phyloP scores from a whole-genome alignment of 2,329 filamentous ascomycete genomes.

The Colletotrichum sp. region DNA sequence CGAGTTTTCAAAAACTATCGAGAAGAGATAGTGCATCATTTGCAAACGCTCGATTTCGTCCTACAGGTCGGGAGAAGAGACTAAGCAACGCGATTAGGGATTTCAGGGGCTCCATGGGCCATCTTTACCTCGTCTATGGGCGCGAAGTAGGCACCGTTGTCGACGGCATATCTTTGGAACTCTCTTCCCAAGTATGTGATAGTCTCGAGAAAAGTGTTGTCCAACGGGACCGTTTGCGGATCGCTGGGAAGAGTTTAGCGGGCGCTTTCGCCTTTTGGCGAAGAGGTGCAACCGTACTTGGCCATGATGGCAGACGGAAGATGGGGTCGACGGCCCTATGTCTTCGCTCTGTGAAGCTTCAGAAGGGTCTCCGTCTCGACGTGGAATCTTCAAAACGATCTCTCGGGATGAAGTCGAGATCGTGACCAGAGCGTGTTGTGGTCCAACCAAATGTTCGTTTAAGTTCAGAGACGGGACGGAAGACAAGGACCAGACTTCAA shows the following conservation, averaged over 20 bases:
- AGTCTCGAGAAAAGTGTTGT: conserved; percentile 63
- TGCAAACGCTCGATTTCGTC: conserved; percentile 71
- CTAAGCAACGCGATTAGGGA: not conserved
- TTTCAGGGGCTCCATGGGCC: not conserved
- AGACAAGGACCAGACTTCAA: not conserved
- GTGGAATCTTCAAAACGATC: not conserved
- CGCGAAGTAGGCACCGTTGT: conserved; percentile 68
- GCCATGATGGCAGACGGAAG: conserved; percentile 9
- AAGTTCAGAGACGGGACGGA: not conserved
- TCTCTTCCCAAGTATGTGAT: conserved; percentile 65
- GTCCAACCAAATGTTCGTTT: not conserved
- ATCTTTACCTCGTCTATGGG: conserved; percentile 72
- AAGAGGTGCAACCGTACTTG: conserved; percentile 10
- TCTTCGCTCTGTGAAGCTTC: not conserved
- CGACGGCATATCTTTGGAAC: conserved; percentile 71
- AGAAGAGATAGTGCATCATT: conserved; percentile 67
- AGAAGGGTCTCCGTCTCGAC: not conserved
- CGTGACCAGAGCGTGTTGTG: not conserved
- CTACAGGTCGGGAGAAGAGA: conserved; percentile 42
- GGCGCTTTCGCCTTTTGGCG: not conserved
- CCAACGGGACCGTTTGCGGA: conserved; percentile 55
- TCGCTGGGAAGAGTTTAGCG: conserved; percentile 43
- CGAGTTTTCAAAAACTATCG: conserved; percentile 67
- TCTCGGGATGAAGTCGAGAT: not conserved
- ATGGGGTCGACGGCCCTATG: not conserved